A percentile compares a stretch with the other conserved stretches of the same genome.
phyloP scores from a whole-genome alignment of 345 rosid genomes.

The Odontarrhena argentea region DNA sequence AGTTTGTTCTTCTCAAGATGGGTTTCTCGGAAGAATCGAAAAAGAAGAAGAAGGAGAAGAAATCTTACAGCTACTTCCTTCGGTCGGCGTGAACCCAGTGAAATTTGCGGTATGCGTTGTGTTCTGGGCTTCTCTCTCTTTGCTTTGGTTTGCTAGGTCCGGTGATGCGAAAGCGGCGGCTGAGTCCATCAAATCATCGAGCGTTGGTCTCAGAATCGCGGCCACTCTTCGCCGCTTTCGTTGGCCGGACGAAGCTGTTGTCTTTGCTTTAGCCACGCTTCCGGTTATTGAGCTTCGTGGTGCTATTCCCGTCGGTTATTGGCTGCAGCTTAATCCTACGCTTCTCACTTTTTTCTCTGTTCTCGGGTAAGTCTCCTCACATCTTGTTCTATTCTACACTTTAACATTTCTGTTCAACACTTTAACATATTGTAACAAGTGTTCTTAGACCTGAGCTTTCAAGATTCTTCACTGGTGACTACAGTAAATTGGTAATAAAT shows the following conservation, averaged over 20 bases:
- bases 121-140: slow-evolving; percentile 74
- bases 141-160: slow-evolving; percentile 78
- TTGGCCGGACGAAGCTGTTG: slow-evolving; percentile 85
- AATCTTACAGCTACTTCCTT: slow-evolving; percentile 35
- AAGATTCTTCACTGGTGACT: not conserved
- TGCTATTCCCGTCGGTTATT: slow-evolving; percentile 94
- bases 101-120: slow-evolving; percentile 59
- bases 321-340: slow-evolving; percentile 83
- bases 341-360: slow-evolving; percentile 60
- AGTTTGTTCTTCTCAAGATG: slow-evolving; percentile 39
- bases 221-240: slow-evolving; percentile 65
- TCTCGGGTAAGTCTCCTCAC: slow-evolving; percentile 63
- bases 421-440: not conserved
- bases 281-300: slow-evolving; percentile 94
- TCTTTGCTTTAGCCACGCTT: slow-evolving; percentile 86
- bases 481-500: not conserved
- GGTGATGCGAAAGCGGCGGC: slow-evolving; percentile 81
- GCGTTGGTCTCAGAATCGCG: slow-evolving; percentile 75
- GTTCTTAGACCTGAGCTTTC: not conserved
- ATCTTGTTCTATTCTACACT: no score
- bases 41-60: slow-evolving; percentile 42
- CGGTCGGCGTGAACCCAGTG: slow-evolving; percentile 49
- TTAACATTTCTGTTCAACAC: no score
- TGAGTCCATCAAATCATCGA: slow-evolving; percentile 78
- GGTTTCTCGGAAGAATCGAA: slow-evolving; percentile 38